Evolutionary conservation across 768 basidiomycete genomes (phyloP), one percentile per base, ranked within the genome.

Genomic region (Lactifluus subvellereus): DNA sequence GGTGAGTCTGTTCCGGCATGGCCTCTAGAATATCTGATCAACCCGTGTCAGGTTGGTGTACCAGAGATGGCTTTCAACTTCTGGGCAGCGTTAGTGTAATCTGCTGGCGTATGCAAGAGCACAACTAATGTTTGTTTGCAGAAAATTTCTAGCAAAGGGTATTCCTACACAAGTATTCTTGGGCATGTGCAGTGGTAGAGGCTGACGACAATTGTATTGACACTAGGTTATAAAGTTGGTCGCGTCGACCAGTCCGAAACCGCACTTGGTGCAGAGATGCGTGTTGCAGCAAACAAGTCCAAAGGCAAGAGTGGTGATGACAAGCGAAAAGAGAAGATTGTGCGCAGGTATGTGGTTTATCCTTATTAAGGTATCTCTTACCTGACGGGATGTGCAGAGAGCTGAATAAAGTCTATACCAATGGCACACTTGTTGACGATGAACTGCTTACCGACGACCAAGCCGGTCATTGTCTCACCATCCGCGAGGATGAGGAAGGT

Each of bases 231-330:
- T 76, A 95, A 95, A 74, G 92, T 99, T 57, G 97, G 97, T 7
- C 87, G 91, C 13, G 97, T 99, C 18, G 96, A 98, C 71, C 97
- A 99, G 74, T 85, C 88, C 0, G 97, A 99, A 77, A 99, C 97
- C 0, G 94, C 94, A 0, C 86, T 99, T 11, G 97, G 96, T 27
- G 93, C 92, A 22, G 96, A 98, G 74, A 96, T 98, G 91, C 88
- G 96, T 33, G 74, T 89, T 63, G 91, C 91, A 22, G 87, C 85
- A 8, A 84, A 83, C 62, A 89, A 89, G 68, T 75, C 75, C 16
- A 79, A 77, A 66, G 75, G 74, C 54, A 81, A 76, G 73, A 74
- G 33, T n/a, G 69, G 66, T 5, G 72, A 70, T 0, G 85, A 85
- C 52, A 85, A 82, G 67, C 77, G 77, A 45, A 85, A 84, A 65